Evolutionary conservation across 23 red algal species (phyloP).

Genomic region (Agarophyton chilense): DNA sequence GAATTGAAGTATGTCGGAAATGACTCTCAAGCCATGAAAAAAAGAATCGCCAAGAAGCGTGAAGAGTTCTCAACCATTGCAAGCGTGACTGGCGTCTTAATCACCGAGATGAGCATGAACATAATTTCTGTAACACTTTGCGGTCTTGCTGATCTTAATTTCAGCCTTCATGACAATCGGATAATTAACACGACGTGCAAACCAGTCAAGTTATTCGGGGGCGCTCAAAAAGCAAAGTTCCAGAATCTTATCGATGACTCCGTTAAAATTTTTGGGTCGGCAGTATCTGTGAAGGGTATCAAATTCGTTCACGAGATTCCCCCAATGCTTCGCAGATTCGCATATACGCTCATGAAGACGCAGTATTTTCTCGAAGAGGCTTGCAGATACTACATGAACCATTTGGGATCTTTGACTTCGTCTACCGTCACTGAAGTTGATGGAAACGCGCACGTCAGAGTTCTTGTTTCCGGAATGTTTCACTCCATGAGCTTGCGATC

Average conservation of each 20-base stretch:
- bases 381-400: slow-evolving; percentile 7
- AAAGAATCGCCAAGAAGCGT: background rate
- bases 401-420: background rate
- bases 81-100: background rate
- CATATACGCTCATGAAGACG: background rate
- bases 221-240: background rate
- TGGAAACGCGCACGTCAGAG: background rate
- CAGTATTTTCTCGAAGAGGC: slow-evolving; percentile 17
- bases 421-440: background rate
- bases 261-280: background rate
- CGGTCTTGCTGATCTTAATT: background rate
- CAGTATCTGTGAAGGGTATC: background rate
- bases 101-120: slow-evolving; percentile 1
- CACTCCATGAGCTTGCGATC: slow-evolving; percentile 4
- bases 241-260: background rate
- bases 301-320: slow-evolving; percentile 20
- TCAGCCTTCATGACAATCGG: slow-evolving; percentile 23
- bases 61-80: slow-evolving; percentile 10
- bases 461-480: background rate
- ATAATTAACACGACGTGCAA: slow-evolving; percentile 30
- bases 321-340: background rate
- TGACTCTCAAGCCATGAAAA: background rate
- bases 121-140: background rate
- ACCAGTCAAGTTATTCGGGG: background rate
- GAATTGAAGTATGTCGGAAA: background rate